phyloP scores from a whole-genome alignment of 2,329 filamentous ascomycete species.

The Sordariomycetes sp. region DNA sequence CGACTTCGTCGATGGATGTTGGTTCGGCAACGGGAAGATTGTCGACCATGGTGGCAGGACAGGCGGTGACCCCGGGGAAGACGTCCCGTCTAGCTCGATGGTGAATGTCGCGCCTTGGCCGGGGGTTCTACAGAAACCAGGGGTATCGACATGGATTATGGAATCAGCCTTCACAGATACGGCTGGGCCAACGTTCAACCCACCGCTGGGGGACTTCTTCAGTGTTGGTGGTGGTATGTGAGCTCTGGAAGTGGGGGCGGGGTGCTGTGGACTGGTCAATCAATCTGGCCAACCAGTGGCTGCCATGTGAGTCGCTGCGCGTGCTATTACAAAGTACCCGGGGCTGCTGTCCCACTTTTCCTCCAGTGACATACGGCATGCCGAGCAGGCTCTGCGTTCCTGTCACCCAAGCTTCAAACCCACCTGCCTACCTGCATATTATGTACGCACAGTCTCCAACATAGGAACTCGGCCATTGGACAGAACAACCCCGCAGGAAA shows the following conservation, averaged over 20 bases:
- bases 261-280: background rate
- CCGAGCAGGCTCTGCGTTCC: no score
- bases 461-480: background rate
- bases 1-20: constrained; percentile 7
- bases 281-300: no score
- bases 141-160: background rate
- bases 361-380: no score
- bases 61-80: background rate
- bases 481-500: background rate
- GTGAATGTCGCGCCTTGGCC: background rate
- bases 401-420: background rate
- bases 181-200: no score
- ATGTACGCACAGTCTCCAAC: background rate
- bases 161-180: background rate
- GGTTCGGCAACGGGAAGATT: background rate
- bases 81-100: background rate
- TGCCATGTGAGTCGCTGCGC: background rate
- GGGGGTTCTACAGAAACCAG: background rate
- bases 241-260: background rate
- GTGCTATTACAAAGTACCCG: no score
- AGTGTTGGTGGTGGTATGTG: background rate
- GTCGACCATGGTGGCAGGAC: background rate
- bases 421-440: background rate
- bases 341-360: no score
- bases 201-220: background rate